Conservation (phyloP, 768 basidiomycete genomes). For the Kwoniella europaea region DNA sequence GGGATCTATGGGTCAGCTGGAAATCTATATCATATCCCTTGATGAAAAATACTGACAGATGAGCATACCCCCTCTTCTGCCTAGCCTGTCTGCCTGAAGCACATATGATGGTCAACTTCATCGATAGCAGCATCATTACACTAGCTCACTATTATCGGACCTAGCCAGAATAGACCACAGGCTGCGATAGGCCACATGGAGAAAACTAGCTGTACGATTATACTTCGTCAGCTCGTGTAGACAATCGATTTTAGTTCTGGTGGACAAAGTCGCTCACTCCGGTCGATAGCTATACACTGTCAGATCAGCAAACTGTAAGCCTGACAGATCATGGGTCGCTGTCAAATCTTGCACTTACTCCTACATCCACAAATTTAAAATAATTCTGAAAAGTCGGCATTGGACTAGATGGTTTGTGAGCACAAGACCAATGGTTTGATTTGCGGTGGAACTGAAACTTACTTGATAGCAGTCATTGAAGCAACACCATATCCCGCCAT, state of each 20-base stretch:
- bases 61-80: slow-evolving; percentile 36
- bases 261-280: slow-evolving; percentile 25
- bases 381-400: slow-evolving; percentile 34
- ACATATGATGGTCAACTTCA: background rate
- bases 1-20: too few relatives aligned
- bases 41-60: slow-evolving; percentile 25
- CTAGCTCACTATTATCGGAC: slow-evolving; percentile 34
- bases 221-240: background rate
- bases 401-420: slow-evolving; percentile 16
- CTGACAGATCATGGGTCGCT: too few relatives aligned
- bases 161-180: slow-evolving; percentile 43
- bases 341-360: slow-evolving; percentile 25
- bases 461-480: slow-evolving; percentile 46
- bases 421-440: too few relatives aligned
- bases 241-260: background rate
- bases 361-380: slow-evolving; percentile 37
- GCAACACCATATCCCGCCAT: slow-evolving; percentile 38
- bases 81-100: slow-evolving; percentile 32
- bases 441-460: background rate
- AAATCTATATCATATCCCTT: background rate
- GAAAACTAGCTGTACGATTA: slow-evolving; percentile 34
- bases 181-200: slow-evolving; percentile 46
- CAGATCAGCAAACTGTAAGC: background rate
- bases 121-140: background rate
- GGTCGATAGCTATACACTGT: slow-evolving; percentile 33